Conservation (phyloP, 306 rosid genomes). For the Castanea crenata region DNA sequence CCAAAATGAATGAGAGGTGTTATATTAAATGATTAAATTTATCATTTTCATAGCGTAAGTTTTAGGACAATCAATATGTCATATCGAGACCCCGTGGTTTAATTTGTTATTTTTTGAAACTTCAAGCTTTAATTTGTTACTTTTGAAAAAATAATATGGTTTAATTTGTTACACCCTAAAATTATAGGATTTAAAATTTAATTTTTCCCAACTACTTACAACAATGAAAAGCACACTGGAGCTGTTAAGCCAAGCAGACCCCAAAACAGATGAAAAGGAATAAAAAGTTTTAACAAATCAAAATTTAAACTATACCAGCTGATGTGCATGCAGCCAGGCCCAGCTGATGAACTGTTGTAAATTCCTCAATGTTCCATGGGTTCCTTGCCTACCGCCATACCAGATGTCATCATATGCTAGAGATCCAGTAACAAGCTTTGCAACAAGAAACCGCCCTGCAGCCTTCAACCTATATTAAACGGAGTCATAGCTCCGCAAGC, state of each 20-base stretch:
- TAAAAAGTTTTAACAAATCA: slow-evolving; percentile 1
- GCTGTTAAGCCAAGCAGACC: neutral
- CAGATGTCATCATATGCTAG: slow-evolving; percentile 85
- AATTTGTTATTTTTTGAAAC: too few species aligned
- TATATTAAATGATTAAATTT: too few species aligned
- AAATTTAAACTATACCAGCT: slow-evolving; percentile 41
- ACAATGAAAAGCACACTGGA: neutral
- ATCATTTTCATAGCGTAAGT: accelerated
- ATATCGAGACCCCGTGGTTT: too few species aligned
- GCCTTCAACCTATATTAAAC: slow-evolving; percentile 47
- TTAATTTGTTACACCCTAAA: too few species aligned
- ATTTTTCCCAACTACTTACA: neutral
- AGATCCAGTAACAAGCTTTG: slow-evolving; percentile 77
- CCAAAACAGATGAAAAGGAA: neutral
- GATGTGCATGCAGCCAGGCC: slow-evolving; percentile 81
- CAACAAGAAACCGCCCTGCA: slow-evolving; percentile 72
- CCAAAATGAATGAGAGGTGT: too few species aligned
- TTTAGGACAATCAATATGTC: too few species aligned
- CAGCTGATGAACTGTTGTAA: slow-evolving; percentile 77
- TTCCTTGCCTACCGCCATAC: slow-evolving; percentile 87
- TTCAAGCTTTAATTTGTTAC: too few species aligned
- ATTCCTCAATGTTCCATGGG: slow-evolving; percentile 79
- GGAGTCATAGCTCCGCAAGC: slow-evolving; percentile 6
- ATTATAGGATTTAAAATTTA: too few species aligned
- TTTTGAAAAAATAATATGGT: too few species aligned